phyloP scores from a whole-genome alignment of 495 filamentous ascomycete species.

The Oleoguttula mirabilis region DNA sequence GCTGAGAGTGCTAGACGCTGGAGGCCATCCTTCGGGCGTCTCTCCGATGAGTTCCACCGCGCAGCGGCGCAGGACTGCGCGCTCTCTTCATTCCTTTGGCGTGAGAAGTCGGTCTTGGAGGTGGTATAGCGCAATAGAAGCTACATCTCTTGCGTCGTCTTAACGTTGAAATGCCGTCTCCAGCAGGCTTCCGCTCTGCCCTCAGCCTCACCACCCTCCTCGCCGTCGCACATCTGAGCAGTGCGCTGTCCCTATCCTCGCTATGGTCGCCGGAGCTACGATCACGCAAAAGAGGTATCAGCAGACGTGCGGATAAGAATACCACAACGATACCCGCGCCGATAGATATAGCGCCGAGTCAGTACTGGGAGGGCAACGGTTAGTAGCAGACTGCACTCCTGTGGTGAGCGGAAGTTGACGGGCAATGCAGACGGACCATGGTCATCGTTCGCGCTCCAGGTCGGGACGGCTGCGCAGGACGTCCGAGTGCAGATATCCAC shows the following conservation, averaged over 20 bases:
- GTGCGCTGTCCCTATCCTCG: background rate
- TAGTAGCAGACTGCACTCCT: background rate
- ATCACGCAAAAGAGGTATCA: background rate
- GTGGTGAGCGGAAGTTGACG: background rate
- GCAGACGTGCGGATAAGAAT: slow-evolving; percentile 1
- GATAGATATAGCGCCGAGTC: slow-evolving; percentile 17
- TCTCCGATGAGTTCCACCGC: too few relatives aligned
- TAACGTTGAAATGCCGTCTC: too few relatives aligned
- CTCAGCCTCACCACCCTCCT: too few relatives aligned
- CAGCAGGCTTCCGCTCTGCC: too few relatives aligned
- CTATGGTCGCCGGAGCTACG: background rate
- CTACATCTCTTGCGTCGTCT: too few relatives aligned
- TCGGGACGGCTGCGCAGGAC: slow-evolving; percentile 46
- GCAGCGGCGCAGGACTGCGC: too few relatives aligned
- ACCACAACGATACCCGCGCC: slow-evolving; percentile 13
- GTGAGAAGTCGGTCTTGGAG: too few relatives aligned
- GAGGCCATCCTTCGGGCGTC: too few relatives aligned
- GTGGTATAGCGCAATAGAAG: too few relatives aligned
- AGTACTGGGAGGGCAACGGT: slow-evolving; percentile 24
- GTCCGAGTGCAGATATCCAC: slow-evolving; percentile 47
- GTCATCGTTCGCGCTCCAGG: slow-evolving; percentile 39
- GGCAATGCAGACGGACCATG: slow-evolving; percentile 19
- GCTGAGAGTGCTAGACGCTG: too few relatives aligned
- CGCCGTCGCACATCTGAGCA: background rate
- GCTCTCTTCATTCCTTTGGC: too few relatives aligned